phyloP scores from a whole-genome alignment of 192 early-diverging fungal genomes.

The Gigaspora rosea region DNA sequence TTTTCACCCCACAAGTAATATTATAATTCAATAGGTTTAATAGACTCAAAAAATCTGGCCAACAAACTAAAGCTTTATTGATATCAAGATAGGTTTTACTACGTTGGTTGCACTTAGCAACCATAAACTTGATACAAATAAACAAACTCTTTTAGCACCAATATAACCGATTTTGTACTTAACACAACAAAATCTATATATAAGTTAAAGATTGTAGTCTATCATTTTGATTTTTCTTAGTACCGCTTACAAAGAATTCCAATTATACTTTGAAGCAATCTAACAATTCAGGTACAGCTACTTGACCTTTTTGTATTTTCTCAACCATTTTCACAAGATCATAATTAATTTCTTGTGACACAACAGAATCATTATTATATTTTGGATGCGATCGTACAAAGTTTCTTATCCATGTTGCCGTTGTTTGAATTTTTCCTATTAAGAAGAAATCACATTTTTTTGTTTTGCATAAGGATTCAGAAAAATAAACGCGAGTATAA shows the following conservation, averaged over 20 bases:
- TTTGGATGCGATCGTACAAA: slow-evolving; percentile 85
- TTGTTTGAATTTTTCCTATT: slow-evolving; percentile 67
- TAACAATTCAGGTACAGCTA: slow-evolving; percentile 51
- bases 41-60: too few species aligned
- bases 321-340: slow-evolving; percentile 74
- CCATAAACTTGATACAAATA: too few species aligned
- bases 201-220: too few species aligned
- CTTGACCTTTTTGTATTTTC: slow-evolving; percentile 57
- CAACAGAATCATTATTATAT: slow-evolving; percentile 89
- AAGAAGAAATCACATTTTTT: background rate
- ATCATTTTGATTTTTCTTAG: too few species aligned
- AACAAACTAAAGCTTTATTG: too few species aligned
- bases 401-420: slow-evolving; percentile 86
- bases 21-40: too few species aligned
- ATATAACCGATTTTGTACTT: too few species aligned
- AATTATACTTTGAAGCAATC: slow-evolving; percentile 18
- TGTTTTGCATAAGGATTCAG: background rate
- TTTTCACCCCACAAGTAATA: background rate
- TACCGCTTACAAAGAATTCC: too few species aligned
- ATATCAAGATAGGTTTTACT: too few species aligned
- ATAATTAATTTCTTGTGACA: slow-evolving; percentile 80
- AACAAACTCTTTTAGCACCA: too few species aligned
- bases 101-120: too few species aligned
- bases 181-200: too few species aligned
- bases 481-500: background rate